Conservation (phyloP, 192 early-diverging fungal species). For the Coemansia nantahalensis region DNA sequence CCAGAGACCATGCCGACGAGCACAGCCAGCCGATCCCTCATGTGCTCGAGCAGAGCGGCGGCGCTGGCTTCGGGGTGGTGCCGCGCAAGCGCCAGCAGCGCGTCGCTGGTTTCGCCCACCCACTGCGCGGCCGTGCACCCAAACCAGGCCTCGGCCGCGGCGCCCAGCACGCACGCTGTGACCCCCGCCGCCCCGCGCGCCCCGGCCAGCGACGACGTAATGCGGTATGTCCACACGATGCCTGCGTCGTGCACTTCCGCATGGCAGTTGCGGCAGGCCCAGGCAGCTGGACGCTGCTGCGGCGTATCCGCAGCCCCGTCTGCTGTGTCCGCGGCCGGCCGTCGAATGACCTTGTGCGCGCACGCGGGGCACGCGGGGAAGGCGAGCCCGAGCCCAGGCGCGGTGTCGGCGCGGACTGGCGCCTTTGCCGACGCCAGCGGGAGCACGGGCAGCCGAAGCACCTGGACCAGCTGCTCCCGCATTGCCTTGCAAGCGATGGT, state of each 20-base stretch:
- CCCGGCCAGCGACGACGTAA: constrained; percentile 4
- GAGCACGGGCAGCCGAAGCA: constrained; percentile 6
- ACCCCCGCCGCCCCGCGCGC: background rate
- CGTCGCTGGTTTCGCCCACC: constrained; percentile 15
- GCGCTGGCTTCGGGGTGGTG: background rate
- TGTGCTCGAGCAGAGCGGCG: constrained; percentile 4
- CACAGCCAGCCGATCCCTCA: constrained; percentile 6
- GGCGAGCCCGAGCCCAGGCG: constrained; percentile 17
- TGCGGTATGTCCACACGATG: constrained; percentile 31
- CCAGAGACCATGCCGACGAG: constrained; percentile 5
- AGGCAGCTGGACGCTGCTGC: background rate
- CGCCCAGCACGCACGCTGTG: constrained; percentile 9
- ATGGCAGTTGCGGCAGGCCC: constrained; percentile 20
- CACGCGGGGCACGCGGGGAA: constrained; percentile 26
- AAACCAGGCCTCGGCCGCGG: constrained; percentile 20
- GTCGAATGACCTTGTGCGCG: constrained; percentile 5
- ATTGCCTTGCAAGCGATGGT: background rate
- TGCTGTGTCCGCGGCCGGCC: background rate
- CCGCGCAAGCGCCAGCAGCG: constrained; percentile 2
- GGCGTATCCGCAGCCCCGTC: background rate
- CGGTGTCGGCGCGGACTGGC: background rate
- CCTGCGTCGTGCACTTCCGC: background rate
- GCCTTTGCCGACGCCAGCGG: background rate
- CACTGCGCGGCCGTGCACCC: constrained; percentile 32
- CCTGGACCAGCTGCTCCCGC: constrained; percentile 8